phyloP scores from a whole-genome alignment of 1,284 basidiomycete genomes.

The Fomes fomentarius region DNA sequence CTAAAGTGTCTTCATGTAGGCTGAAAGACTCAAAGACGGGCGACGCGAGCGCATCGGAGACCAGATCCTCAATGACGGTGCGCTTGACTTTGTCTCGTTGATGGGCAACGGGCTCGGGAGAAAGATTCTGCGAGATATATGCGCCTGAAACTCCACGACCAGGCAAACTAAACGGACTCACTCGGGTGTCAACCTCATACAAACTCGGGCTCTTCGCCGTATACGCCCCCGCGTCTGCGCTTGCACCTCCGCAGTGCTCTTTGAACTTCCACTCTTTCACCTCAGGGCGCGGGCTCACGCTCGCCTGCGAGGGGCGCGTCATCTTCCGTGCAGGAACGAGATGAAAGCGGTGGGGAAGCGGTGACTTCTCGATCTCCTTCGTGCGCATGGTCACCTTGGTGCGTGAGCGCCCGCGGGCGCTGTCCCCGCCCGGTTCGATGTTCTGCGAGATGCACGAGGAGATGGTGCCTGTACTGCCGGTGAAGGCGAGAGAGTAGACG shows the following conservation, averaged over 20 bases:
- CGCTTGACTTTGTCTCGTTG: background rate
- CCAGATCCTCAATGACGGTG: background rate
- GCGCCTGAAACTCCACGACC: background rate
- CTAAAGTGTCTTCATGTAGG: background rate
- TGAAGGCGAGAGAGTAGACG: slow-evolving; percentile 11
- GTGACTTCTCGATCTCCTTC: slow-evolving; percentile 22
- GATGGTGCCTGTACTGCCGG: slow-evolving; percentile 18
- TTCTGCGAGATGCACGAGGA: slow-evolving; percentile 8
- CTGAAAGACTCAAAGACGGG: slow-evolving; percentile 7
- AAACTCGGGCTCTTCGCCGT: background rate
- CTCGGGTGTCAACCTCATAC: slow-evolving; percentile 2
- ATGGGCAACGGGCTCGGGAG: background rate
- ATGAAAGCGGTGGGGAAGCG: slow-evolving; percentile 20
- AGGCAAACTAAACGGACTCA: too few species aligned
- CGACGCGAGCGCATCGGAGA: slow-evolving; percentile 1
- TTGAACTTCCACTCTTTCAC: background rate
- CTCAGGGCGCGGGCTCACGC: background rate
- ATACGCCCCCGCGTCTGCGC: background rate
- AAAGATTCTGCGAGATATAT: background rate
- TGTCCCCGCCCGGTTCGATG: background rate
- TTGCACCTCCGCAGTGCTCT: background rate
- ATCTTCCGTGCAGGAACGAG: slow-evolving; percentile 16
- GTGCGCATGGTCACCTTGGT: slow-evolving; percentile 22
- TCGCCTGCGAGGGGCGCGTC: background rate
- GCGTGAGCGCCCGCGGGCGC: slow-evolving; percentile 1